A percentile compares a stretch with the other conserved stretches of the same genome.
phyloP scores from a whole-genome alignment of 352 stramenopile genomes.

The Chloridella minuta region DNA sequence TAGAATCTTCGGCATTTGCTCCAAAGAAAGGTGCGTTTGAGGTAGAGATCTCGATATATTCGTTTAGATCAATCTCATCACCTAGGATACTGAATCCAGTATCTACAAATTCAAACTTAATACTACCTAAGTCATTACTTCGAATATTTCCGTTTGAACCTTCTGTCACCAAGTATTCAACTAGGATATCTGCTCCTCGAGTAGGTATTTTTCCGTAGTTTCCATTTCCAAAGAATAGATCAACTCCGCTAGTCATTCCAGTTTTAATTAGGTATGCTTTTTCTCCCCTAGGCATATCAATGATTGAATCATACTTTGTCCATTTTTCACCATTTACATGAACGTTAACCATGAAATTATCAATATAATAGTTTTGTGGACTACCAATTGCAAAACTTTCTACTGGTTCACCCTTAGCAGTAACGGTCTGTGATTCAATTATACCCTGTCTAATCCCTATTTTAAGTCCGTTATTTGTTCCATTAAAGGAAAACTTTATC shows the following conservation, averaged over 20 bases:
- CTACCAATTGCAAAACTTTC: not conserved
- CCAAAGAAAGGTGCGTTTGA: not conserved
- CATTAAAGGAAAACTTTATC: no score
- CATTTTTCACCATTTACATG: not conserved
- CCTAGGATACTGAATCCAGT: not conserved
- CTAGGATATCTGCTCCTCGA: not conserved
- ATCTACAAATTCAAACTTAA: not conserved
- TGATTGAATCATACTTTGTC: not conserved
- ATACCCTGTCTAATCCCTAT: no score
- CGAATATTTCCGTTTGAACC: not conserved
- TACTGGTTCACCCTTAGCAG: not conserved
- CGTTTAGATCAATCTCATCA: not conserved
- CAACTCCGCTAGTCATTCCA: not conserved
- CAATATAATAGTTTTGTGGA: not conserved
- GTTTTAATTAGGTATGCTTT: not conserved
- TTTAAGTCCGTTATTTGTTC: no score
- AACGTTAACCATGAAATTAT: not conserved
- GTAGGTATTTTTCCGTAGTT: not conserved
- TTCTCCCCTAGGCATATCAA: not conserved
- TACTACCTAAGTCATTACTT: not conserved
- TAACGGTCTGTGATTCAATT: no score
- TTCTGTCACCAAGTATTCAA: not conserved
- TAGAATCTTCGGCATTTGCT: not conserved
- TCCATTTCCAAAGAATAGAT: not conserved
- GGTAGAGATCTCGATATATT: not conserved